These are phyloP conservation scores for Aphanocladium album DNA, from an alignment of 2,329 filamentous ascomycete species.

Conservation along the genomic window DNA sequence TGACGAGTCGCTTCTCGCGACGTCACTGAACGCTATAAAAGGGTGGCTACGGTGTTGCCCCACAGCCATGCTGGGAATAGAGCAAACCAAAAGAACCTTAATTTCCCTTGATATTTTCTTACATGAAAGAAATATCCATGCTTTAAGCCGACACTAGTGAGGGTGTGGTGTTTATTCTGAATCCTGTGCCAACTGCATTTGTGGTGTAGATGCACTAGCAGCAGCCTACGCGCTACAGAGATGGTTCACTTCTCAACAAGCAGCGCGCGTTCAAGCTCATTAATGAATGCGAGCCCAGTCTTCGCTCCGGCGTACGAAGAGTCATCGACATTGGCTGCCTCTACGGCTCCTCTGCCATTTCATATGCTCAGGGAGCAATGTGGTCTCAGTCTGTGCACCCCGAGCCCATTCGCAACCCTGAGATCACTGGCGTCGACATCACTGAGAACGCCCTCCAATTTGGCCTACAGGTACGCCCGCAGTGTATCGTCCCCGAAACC, in stretches of 20 bases:
- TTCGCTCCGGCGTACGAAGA: not conserved
- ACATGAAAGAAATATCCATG: too few relatives aligned
- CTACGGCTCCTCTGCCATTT: not conserved
- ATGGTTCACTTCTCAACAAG: too few relatives aligned
- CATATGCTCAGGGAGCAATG: not conserved
- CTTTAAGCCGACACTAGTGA: too few relatives aligned
- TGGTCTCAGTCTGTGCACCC: constrained; percentile 2
- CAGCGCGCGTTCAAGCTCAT: too few relatives aligned
- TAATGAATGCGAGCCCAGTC: not conserved
- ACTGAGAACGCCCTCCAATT: constrained; percentile 3
- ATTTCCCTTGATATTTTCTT: too few relatives aligned
- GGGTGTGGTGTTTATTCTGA: too few relatives aligned
- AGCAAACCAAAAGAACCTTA: too few relatives aligned
- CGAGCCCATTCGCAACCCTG: not conserved
- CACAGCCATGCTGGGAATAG: too few relatives aligned
- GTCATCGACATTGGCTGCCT: constrained; percentile 8
- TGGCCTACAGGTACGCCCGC: not conserved
- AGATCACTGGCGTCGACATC: constrained; percentile 6
- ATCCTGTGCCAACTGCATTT: too few relatives aligned
- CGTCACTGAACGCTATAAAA: not conserved
- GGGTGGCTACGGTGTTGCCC: not conserved
- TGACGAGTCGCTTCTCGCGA: not conserved
- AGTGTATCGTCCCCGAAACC: too few relatives aligned
- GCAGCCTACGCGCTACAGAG: too few relatives aligned
- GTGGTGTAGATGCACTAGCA: too few relatives aligned